Percentiles rank a stretch among this genome's conserved stretches.
Evolutionary conservation across 441 rosid species (phyloP).

Genomic region (Adansonia grandidieri): DNA sequence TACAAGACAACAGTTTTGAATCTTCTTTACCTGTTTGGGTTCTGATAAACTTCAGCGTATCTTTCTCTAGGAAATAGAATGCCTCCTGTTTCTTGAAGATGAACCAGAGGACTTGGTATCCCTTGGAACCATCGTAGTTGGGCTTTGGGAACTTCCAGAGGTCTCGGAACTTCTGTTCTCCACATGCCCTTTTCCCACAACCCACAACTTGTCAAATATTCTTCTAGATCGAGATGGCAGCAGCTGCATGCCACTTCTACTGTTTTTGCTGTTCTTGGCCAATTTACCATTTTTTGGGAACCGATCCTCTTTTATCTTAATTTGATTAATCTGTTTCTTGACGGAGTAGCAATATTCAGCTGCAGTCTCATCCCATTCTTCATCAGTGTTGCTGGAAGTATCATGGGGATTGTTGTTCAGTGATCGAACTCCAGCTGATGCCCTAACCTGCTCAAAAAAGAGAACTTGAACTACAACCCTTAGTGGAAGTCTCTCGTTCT

Average conservation of each 20-base stretch:
- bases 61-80: conserved; percentile 65
- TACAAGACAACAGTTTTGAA: conserved; percentile 19
- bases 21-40: conserved; percentile 24
- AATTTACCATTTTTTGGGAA: conserved; percentile 50
- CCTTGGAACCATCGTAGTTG: conserved; percentile 64
- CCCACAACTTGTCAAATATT: conserved; percentile 83
- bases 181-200: conserved; percentile 58
- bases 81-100: conserved; percentile 71
- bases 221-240: conserved; percentile 93
- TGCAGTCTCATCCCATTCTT: conserved; percentile 49
- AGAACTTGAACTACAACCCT: conserved; percentile 92
- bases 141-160: conserved; percentile 92
- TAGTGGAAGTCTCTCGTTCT: conserved; percentile 83
- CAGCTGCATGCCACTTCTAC: conserved; percentile 66
- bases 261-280: conserved; percentile 65
- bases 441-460: conserved; percentile 85
- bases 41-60: neutral
- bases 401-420: conserved; percentile 38
- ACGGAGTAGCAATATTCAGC: conserved; percentile 39
- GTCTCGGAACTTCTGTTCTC: conserved; percentile 88
- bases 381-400: conserved; percentile 50
- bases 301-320: conserved; percentile 47
- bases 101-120: conserved; percentile 72
- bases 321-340: conserved; percentile 39
- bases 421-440: conserved; percentile 56